A percentile compares a stretch with the other conserved stretches of the same genome.
Evolutionary conservation across 1,284 basidiomycete species (phyloP).

Genomic region (Austroboletus novae-zelandiae): DNA sequence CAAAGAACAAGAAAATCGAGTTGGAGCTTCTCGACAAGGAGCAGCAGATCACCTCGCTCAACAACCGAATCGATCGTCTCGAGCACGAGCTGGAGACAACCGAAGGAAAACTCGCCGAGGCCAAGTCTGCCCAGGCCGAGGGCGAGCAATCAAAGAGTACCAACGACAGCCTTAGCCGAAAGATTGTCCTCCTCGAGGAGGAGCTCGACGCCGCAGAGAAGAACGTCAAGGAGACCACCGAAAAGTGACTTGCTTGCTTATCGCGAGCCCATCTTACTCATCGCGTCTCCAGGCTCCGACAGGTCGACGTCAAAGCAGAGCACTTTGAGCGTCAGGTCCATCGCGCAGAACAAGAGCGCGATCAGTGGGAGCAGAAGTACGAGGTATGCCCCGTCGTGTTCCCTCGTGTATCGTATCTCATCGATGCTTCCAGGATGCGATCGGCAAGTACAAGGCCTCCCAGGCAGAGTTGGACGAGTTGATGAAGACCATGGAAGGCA

Average conservation of each 20-base stretch:
- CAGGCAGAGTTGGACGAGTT: conserved; percentile 91
- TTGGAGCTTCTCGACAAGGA: conserved; percentile 83
- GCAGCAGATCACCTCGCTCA: conserved; percentile 84
- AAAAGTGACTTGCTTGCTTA: conserved; percentile 71
- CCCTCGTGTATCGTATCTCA: conserved; percentile 3
- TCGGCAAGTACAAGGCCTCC: conserved; percentile 72
- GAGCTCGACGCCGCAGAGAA: conserved; percentile 96
- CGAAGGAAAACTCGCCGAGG: conserved; percentile 71
- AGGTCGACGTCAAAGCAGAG: conserved; percentile 98
- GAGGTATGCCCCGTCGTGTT: conserved; percentile 57
- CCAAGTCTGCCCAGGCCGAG: conserved; percentile 71
- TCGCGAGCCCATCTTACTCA: conserved; percentile 10
- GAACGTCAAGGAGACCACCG: conserved; percentile 94
- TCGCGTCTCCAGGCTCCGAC: conserved; percentile 69
- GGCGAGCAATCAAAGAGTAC: conserved; percentile 74
- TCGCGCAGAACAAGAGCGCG: conserved; percentile 88
- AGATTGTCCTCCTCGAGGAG: conserved; percentile 91
- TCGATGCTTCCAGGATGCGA: conserved; percentile 56
- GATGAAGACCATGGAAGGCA: conserved; percentile 75
- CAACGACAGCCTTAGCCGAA: conserved; percentile 78
- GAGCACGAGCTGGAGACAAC: conserved; percentile 77
- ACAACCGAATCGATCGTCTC: conserved; percentile 70
- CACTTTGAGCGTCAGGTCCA: conserved; percentile 95
- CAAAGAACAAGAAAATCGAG: conserved; percentile 81
- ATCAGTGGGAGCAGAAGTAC: conserved; percentile 93